These are phyloP conservation scores for Pseudogymnoascus sp. DNA, from an alignment of 2,329 filamentous ascomycete species.

Conservation along the genomic window DNA sequence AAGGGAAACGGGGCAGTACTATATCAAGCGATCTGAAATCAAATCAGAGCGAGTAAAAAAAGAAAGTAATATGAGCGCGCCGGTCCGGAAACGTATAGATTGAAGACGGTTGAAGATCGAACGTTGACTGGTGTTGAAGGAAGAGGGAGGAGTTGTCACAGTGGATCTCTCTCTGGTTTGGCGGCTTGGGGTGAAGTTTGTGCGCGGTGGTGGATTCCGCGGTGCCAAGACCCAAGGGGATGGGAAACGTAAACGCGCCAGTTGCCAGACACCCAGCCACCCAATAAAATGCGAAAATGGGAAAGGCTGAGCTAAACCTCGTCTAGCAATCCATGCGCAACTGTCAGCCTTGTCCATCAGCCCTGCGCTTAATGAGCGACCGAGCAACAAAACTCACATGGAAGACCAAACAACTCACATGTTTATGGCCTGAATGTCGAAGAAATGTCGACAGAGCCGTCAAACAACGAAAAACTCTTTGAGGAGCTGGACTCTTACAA, in stretches of 20 bases:
- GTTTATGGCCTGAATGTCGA: neutral
- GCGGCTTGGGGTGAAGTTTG: slow-evolving; percentile 4
- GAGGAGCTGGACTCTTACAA: slow-evolving; percentile 57
- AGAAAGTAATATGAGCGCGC: neutral
- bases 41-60: slow-evolving; percentile 3
- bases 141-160: slow-evolving; percentile 1
- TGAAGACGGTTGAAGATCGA: slow-evolving; percentile 1
- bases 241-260: slow-evolving; percentile 7
- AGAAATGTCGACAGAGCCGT: neutral
- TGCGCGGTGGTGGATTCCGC: slow-evolving; percentile 8
- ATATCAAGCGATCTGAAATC: slow-evolving; percentile 7
- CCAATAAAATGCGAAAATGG: neutral
- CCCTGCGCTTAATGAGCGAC: neutral
- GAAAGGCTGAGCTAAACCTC: neutral
- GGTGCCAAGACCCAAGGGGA: slow-evolving; percentile 2
- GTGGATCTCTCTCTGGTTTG: neutral
- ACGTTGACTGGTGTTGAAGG: slow-evolving; percentile 1
- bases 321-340: neutral
- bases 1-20: neutral
- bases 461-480: slow-evolving; percentile 40
- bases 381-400: neutral
- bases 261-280: neutral
- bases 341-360: slow-evolving; percentile 11
- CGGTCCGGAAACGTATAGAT: neutral
- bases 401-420: neutral